These are phyloP conservation scores for Cladosporium sp. DNA, from an alignment of 2,329 filamentous ascomycete genomes.

Conservation along the genomic window DNA sequence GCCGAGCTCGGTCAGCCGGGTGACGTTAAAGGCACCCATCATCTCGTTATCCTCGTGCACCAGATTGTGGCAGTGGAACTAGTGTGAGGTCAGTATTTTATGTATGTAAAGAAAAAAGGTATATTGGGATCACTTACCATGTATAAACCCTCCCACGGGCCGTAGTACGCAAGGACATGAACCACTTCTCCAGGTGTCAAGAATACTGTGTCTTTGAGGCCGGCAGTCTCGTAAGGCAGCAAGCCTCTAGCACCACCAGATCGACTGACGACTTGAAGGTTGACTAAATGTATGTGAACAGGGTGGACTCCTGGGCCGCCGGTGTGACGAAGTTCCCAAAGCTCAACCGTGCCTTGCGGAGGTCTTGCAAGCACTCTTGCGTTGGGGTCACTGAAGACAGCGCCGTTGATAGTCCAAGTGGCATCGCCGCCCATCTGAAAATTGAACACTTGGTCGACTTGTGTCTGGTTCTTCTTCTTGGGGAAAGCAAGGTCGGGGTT, in stretches of 20 bases:
- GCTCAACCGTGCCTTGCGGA: constrained; percentile 44
- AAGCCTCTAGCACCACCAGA: constrained; percentile 43
- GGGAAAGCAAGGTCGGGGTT: constrained; percentile 32
- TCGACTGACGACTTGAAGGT: constrained; percentile 52
- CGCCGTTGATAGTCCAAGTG: constrained; percentile 50
- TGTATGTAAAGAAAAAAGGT: no score
- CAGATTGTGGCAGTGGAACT: constrained; percentile 43
- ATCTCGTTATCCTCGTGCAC: constrained; percentile 44
- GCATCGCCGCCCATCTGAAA: constrained; percentile 42
- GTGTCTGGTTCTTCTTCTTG: constrained; percentile 26
- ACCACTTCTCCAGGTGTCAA: constrained; percentile 50
- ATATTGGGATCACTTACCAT: constrained; percentile 15
- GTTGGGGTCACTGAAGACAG: constrained; percentile 44
- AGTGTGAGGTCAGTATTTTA: not conserved
- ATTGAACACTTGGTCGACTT: constrained; percentile 42
- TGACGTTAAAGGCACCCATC: constrained; percentile 43
- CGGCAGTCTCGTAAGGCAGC: constrained; percentile 50
- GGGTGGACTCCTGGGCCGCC: constrained; percentile 52
- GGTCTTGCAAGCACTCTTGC: constrained; percentile 49
- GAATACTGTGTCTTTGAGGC: constrained; percentile 57
- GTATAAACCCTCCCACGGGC: constrained; percentile 51
- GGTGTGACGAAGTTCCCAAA: constrained; percentile 50
- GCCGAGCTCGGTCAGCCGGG: constrained; percentile 31
- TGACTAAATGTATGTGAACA: constrained; percentile 56
- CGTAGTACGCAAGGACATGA: constrained; percentile 48